Evolutionary conservation across 1,284 basidiomycete genomes (phyloP).

Genomic region (Malassezia obtusa): DNA sequence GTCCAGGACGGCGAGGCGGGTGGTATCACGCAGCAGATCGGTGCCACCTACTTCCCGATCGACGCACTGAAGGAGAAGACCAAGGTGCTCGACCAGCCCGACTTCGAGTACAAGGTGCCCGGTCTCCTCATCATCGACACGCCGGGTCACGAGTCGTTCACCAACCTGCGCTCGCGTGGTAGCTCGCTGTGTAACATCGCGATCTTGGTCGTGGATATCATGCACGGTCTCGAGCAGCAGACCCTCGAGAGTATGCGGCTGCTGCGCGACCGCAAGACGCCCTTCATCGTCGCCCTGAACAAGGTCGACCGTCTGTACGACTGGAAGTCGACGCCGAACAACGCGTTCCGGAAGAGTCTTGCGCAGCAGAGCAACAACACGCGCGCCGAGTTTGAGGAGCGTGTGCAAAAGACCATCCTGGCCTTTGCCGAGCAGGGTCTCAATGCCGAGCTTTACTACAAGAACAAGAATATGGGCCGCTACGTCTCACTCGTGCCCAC

Average conservation of each 20-base stretch:
- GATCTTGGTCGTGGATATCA: slow-evolving; percentile 96
- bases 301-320: slow-evolving; percentile 99
- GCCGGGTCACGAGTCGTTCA: slow-evolving; percentile 98
- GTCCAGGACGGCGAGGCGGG: slow-evolving; percentile 99
- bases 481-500: slow-evolving; percentile 96
- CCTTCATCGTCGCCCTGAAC: slow-evolving; percentile 97
- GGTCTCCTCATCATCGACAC: slow-evolving; percentile 96
- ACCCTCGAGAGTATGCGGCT: slow-evolving; percentile 91
- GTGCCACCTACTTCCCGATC: slow-evolving; percentile 99
- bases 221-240: slow-evolving; percentile 96
- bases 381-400: slow-evolving; percentile 85
- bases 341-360: slow-evolving; percentile 81
- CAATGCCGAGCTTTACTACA: slow-evolving; percentile 90
- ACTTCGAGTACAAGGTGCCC: slow-evolving; percentile 89
- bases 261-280: slow-evolving; percentile 86
- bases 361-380: slow-evolving; percentile 73
- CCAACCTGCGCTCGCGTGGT: slow-evolving; percentile 88
- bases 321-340: slow-evolving; percentile 83
- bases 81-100: slow-evolving; percentile 72
- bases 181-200: slow-evolving; percentile 98
- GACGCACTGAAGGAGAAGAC: slow-evolving; percentile 94
- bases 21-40: slow-evolving; percentile 99
- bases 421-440: slow-evolving; percentile 96
- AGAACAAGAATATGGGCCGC: slow-evolving; percentile 89
- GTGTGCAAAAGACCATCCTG: slow-evolving; percentile 71